These are phyloP conservation scores for Pseudogymnoascus sp. DNA, from an alignment of 2,329 filamentous ascomycete genomes.

Conservation along the genomic window DNA sequence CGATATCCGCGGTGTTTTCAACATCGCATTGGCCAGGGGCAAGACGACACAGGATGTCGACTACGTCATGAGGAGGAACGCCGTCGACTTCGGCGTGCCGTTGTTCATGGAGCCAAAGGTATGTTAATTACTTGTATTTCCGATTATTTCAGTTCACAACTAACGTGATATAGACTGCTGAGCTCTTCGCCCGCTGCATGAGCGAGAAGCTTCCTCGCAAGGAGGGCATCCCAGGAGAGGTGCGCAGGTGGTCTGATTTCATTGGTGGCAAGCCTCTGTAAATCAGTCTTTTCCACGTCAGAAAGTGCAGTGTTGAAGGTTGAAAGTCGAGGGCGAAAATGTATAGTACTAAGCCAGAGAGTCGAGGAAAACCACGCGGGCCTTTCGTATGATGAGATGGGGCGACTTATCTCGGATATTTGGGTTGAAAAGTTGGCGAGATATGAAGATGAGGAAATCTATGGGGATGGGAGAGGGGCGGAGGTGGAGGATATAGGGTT, in stretches of 20 bases:
- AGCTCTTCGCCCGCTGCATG: slow-evolving; percentile 96
- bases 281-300: slow-evolving; percentile 18
- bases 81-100: slow-evolving; percentile 95
- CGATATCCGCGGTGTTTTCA: slow-evolving; percentile 93
- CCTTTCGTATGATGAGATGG: slow-evolving; percentile 4
- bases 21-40: slow-evolving; percentile 76
- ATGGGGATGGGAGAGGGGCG: neutral
- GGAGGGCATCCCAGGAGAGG: slow-evolving; percentile 85
- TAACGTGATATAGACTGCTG: slow-evolving; percentile 64
- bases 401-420: neutral
- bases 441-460: neutral
- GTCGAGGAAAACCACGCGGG: slow-evolving; percentile 1
- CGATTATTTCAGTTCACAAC: slow-evolving; percentile 19
- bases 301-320: slow-evolving; percentile 2
- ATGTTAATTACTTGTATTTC: slow-evolving; percentile 32
- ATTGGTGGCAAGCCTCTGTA: slow-evolving; percentile 79
- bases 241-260: slow-evolving; percentile 92
- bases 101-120: slow-evolving; percentile 99
- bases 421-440: neutral
- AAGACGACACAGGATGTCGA: slow-evolving; percentile 86
- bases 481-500: neutral
- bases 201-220: slow-evolving; percentile 85
- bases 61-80: slow-evolving; percentile 97
- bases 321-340: slow-evolving; percentile 7
- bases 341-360: slow-evolving; percentile 9